Percentiles rank a stretch among this genome's conserved stretches.
These are phyloP conservation scores for Lepidium aucheri DNA, from an alignment of 345 rosid species.

Conservation along the genomic window DNA sequence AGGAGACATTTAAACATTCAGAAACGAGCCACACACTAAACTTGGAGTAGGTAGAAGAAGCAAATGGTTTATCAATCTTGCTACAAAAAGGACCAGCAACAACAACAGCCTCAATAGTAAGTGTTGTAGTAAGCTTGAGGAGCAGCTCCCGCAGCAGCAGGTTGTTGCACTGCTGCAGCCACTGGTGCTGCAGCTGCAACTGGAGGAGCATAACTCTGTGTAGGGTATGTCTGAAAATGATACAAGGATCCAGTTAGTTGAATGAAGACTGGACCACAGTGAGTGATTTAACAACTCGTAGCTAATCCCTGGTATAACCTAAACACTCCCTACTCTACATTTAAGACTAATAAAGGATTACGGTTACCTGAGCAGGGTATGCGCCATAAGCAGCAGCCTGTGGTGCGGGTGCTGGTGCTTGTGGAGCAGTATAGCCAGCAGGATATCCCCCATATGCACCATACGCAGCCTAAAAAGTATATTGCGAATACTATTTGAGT, in stretches of 20 bases:
- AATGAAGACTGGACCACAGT: background rate
- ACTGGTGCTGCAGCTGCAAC: slow-evolving; percentile 34
- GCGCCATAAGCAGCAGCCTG: slow-evolving; percentile 64
- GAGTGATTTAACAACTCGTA: background rate
- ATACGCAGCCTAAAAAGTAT: slow-evolving; percentile 53
- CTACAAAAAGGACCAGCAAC: background rate
- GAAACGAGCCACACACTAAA: slow-evolving; percentile 5
- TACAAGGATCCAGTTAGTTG: slow-evolving; percentile 16
- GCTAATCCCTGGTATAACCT: background rate
- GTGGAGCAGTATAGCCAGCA: slow-evolving; percentile 56
- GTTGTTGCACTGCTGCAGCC: slow-evolving; percentile 45
- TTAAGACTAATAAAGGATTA: background rate
- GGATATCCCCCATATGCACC: slow-evolving; percentile 68
- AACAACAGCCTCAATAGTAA: slow-evolving; percentile 38
- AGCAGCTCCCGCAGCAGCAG: slow-evolving; percentile 34
- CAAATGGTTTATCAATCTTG: background rate
- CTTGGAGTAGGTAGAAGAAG: background rate
- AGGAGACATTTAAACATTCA: background rate
- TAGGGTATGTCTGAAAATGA: slow-evolving; percentile 35
- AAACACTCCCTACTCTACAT: background rate
- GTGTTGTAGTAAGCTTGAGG: slow-evolving; percentile 59
- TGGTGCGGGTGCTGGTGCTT: slow-evolving; percentile 58
- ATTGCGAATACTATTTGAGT: background rate
- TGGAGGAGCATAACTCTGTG: slow-evolving; percentile 62
- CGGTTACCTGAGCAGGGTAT: slow-evolving; percentile 78